Percentiles rank a stretch among this genome's conserved stretches.
Evolutionary conservation across 371 early-diverging fungal species (phyloP).

Genomic region (Zychaea mexicana): DNA sequence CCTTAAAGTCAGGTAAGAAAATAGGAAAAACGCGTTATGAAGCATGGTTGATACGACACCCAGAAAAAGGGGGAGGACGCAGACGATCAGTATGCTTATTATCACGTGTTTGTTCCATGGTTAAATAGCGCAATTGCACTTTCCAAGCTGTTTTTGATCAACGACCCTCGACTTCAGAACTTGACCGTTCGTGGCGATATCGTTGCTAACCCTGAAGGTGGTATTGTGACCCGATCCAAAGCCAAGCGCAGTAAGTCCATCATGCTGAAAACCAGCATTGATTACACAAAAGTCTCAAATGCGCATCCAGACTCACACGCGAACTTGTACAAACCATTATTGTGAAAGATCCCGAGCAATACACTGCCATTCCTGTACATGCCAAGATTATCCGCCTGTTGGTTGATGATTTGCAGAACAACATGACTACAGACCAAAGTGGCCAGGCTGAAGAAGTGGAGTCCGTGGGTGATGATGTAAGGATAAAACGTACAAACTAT

Average conservation of each 20-base stretch:
- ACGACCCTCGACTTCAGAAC: constrained; percentile 67
- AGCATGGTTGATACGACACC: background rate
- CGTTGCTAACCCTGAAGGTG: constrained; percentile 62
- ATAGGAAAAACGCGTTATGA: too few relatives aligned
- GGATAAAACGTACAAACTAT: background rate
- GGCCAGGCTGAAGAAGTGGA: constrained; percentile 50
- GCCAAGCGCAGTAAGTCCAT: constrained; percentile 48
- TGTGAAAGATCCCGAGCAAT: constrained; percentile 75
- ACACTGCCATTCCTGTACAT: constrained; percentile 73
- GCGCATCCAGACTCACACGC: background rate
- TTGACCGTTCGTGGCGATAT: constrained; percentile 83
- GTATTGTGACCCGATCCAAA: constrained; percentile 64
- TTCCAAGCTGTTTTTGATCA: constrained; percentile 66
- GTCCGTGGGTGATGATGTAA: constrained; percentile 43
- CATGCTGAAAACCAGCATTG: background rate
- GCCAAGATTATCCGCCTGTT: constrained; percentile 85
- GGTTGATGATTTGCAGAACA: constrained; percentile 70
- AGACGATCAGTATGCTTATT: background rate
- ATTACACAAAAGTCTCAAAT: too few relatives aligned
- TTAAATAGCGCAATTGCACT: constrained; percentile 72
- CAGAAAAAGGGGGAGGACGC: too few relatives aligned
- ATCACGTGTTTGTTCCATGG: background rate
- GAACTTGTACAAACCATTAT: background rate
- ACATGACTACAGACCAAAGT: constrained; percentile 34
- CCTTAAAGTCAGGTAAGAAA: constrained; percentile 72